These are phyloP conservation scores for Blastocrithidia nonstop DNA, from an alignment of 208 protist species.

Conservation along the genomic window DNA sequence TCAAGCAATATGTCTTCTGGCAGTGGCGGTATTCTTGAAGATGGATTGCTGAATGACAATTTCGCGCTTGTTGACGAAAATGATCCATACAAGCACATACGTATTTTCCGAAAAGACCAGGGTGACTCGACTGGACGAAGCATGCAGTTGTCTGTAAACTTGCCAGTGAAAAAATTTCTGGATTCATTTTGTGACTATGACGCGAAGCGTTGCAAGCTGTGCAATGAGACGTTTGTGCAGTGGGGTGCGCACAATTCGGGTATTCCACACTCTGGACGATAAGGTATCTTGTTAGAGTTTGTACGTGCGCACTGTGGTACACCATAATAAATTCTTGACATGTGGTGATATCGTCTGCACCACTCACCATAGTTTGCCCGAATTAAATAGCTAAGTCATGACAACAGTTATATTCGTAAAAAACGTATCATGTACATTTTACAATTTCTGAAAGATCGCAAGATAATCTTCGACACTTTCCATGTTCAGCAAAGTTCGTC, in stretches of 20 bases:
- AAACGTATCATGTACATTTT: constrained; percentile 64
- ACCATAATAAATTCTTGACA: constrained; percentile 52
- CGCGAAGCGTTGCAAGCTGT: constrained; percentile 65
- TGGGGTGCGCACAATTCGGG: constrained; percentile 49
- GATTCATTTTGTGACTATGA: constrained; percentile 75
- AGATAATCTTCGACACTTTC: constrained; percentile 55
- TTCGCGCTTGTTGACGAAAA: no score
- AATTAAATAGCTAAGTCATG: constrained; percentile 52
- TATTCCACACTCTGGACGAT: constrained; percentile 56
- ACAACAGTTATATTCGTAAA: constrained; percentile 51
- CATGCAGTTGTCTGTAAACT: constrained; percentile 41
- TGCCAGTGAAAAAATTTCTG: constrained; percentile 34
- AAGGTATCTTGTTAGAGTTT: constrained; percentile 65
- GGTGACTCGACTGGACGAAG: constrained; percentile 5
- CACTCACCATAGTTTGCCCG: constrained; percentile 24
- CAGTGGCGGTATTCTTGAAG: no score
- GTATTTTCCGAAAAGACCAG: constrained; percentile 62
- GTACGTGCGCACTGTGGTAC: constrained; percentile 69
- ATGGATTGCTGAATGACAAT: no score
- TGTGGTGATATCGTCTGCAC: constrained; percentile 57
- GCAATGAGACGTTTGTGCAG: constrained; percentile 66
- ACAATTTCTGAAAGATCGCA: constrained; percentile 52
- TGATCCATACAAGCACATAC: constrained; percentile 21
- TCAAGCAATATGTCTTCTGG: no score
- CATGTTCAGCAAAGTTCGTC: constrained; percentile 21